Evolutionary conservation across 331 rosid species (phyloP).

Genomic region (Malus hybrid): DNA sequence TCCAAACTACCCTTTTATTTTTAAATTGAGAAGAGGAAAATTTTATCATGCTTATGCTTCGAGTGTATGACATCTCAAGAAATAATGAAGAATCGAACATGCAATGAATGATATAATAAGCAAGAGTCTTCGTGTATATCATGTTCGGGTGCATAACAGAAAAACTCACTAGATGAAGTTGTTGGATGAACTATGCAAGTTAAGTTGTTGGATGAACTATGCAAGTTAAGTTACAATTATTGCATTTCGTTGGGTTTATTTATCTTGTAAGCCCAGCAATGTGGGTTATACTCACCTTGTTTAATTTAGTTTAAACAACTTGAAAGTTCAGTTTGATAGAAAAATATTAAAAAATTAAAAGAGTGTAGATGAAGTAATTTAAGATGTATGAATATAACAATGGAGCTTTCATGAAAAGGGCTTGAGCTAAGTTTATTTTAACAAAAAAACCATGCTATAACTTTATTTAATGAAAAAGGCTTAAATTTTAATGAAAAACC

Average conservation of each 20-base stretch:
- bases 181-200: conserved; percentile 1
- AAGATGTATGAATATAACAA: no score
- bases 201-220: conserved; percentile 2
- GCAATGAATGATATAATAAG: no score
- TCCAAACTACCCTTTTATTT: neutral
- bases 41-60: neutral
- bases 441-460: no score
- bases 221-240: conserved; percentile 3
- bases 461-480: no score
- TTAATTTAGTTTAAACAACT: neutral
- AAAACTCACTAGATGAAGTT: neutral
- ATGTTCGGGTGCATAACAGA: neutral
- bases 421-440: no score
- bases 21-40: neutral
- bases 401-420: no score
- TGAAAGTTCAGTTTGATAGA: neutral
- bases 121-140: no score
- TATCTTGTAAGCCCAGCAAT: neutral
- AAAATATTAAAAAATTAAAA: no score
- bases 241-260: conserved; percentile 4
- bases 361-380: no score
- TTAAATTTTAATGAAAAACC: no score
- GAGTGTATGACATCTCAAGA: neutral
- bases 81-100: no score
- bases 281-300: neutral